A percentile compares a stretch with the other conserved stretches of the same genome.
These are phyloP conservation scores for Cymodocea nodosa DNA, from an alignment of 116 monocot genomes.

Conservation along the genomic window DNA sequence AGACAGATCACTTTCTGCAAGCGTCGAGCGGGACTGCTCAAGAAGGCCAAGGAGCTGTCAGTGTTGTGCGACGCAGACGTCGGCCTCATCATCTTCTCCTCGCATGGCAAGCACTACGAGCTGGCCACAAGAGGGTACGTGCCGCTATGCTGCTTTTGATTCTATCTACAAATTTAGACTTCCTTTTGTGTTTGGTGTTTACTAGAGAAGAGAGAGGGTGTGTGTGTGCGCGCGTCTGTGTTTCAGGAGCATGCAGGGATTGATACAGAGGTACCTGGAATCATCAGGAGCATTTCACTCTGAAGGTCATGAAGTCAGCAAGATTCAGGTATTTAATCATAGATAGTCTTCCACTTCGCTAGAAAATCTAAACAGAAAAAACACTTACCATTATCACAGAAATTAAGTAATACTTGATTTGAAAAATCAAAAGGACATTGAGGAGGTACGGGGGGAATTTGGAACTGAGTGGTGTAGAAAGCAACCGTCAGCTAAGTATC, in stretches of 20 bases:
- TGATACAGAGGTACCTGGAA: conserved; percentile 51
- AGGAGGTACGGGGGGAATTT: too few species aligned
- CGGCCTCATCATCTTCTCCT: conserved; percentile 73
- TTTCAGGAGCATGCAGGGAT: conserved; percentile 39
- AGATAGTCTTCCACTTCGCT: too few species aligned
- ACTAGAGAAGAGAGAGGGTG: too few species aligned
- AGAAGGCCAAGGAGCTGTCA: conserved; percentile 81
- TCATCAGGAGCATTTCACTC: conserved; percentile 19
- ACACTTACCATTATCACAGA: too few species aligned
- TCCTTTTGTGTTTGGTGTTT: too few species aligned
- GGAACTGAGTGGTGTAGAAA: too few species aligned
- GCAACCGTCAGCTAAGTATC: too few species aligned
- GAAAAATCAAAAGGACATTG: too few species aligned
- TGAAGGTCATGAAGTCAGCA: conserved; percentile 20
- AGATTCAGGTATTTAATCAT: conserved; percentile 21
- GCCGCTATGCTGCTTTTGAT: too few species aligned
- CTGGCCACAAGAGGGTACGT: conserved; percentile 66
- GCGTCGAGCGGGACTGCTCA: conserved; percentile 60
- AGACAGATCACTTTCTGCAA: conserved; percentile 89
- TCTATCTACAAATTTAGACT: not conserved
- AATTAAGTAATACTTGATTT: not conserved
- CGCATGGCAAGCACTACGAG: conserved; percentile 71
- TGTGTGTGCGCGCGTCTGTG: too few species aligned
- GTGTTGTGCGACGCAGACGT: conserved; percentile 73
- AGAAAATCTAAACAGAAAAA: too few species aligned